Conservation (phyloP, 2,329 filamentous ascomycete species). For the Aspergillus sp. region DNA sequence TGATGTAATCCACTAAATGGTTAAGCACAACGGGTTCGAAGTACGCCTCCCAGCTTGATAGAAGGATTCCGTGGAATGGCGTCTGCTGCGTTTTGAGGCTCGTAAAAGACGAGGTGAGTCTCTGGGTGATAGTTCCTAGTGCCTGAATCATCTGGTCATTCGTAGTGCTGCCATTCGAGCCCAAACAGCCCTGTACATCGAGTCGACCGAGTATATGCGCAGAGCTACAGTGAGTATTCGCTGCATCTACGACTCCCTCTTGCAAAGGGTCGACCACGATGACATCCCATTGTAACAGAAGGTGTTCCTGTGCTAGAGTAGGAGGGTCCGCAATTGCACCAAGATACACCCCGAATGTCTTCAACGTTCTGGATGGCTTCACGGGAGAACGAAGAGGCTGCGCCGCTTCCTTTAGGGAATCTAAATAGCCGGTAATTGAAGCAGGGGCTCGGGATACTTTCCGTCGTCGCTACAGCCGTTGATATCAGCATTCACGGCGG, state of each 20-base stretch:
- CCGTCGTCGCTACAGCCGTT: slow-evolving; percentile 5
- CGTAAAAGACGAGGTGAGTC: slow-evolving; percentile 1
- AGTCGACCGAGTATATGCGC: slow-evolving; percentile 9
- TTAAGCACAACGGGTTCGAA: slow-evolving; percentile 27
- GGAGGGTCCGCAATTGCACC: slow-evolving; percentile 30
- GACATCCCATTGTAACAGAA: slow-evolving; percentile 36
- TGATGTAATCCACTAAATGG: slow-evolving; percentile 28
- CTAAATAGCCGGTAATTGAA: slow-evolving; percentile 6
- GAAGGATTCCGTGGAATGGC: slow-evolving; percentile 34
- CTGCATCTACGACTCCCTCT: slow-evolving; percentile 27
- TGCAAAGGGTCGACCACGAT: slow-evolving; percentile 35
- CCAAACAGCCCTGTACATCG: slow-evolving; percentile 6
- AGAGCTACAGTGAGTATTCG: slow-evolving; percentile 11
- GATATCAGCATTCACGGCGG: background rate
- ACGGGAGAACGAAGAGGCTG: background rate
- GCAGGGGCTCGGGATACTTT: slow-evolving; percentile 8
- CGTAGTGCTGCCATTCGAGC: background rate
- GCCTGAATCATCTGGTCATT: slow-evolving; percentile 9
- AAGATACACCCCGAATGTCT: slow-evolving; percentile 35
- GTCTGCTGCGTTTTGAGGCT: background rate
- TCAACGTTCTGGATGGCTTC: background rate
- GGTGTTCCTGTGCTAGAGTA: slow-evolving; percentile 21
- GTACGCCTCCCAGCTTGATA: slow-evolving; percentile 31
- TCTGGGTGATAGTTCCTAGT: background rate
- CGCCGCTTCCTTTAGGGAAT: slow-evolving; percentile 6